A percentile compares a stretch with the other conserved stretches of the same genome.
phyloP scores from a whole-genome alignment of 257 asterid genomes.

The Capsicum pubescens region DNA sequence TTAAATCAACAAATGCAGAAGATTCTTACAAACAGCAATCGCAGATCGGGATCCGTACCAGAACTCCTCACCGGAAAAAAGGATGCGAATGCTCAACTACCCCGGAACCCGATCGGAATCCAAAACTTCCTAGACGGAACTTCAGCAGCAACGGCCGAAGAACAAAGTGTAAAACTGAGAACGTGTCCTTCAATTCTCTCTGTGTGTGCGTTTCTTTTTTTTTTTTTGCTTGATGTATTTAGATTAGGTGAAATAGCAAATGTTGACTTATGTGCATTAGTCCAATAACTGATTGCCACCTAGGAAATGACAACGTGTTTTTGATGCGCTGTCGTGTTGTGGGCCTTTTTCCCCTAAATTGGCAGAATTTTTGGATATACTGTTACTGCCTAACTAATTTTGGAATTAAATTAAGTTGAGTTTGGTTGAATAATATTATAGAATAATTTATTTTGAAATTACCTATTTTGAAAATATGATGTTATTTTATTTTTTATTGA shows the following conservation, averaged over 20 bases:
- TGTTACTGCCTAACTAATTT: not conserved
- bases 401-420: too few species aligned
- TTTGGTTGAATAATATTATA: too few species aligned
- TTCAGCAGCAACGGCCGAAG: not conserved
- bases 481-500: too few species aligned
- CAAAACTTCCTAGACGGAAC: conserved; percentile 9
- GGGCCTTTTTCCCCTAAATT: not conserved
- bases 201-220: not conserved
- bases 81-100: not conserved
- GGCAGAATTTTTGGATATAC: conserved; percentile 5
- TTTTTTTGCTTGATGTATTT: not conserved
- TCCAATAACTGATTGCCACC: conserved; percentile 22
- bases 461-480: too few species aligned
- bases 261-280: conserved; percentile 17
- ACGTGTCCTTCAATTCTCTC: not conserved
- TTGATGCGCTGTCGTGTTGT: not conserved
- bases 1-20: not conserved
- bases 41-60: conserved; percentile 21
- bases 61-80: not conserved
- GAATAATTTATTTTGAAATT: too few species aligned
- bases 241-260: conserved; percentile 16
- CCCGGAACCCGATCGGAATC: not conserved
- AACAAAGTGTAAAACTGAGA: not conserved
- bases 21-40: not conserved
- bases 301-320: conserved; percentile 2